Percentiles rank a stretch among this genome's conserved stretches.
These are phyloP conservation scores for Ceratorhiza oryzae-sativae DNA, from an alignment of 1,284 basidiomycete genomes.

Conservation along the genomic window DNA sequence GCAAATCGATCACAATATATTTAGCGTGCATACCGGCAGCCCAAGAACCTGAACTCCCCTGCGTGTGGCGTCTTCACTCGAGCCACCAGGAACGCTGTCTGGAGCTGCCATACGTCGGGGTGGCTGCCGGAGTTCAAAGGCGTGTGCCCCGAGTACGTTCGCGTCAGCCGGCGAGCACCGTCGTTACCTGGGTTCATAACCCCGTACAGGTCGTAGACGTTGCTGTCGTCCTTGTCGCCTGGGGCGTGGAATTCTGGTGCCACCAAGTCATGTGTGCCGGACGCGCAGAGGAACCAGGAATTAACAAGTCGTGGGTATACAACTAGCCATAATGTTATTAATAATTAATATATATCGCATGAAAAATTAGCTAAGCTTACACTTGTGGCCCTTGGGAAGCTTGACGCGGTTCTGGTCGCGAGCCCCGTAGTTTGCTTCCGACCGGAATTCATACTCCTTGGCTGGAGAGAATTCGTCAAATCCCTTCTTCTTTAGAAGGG, in stretches of 20 bases:
- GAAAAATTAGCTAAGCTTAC: neutral
- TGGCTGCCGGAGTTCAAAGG: neutral
- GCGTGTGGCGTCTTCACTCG: neutral
- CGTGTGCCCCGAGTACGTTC: neutral
- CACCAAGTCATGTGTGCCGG: neutral
- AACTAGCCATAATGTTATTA: neutral
- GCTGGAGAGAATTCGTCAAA: neutral
- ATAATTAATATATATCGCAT: neutral
- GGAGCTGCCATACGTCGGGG: constrained; percentile 4
- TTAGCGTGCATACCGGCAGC: neutral
- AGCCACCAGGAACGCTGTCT: neutral
- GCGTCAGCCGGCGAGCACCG: neutral
- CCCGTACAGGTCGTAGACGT: neutral
- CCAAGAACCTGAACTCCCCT: neutral
- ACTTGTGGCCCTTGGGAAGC: neutral
- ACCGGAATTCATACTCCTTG: neutral
- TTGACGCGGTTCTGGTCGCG: neutral
- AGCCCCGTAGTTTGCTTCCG: neutral
- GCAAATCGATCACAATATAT: neutral
- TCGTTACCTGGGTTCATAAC: neutral
- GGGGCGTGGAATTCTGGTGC: neutral
- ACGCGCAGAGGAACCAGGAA: neutral
- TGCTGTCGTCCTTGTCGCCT: neutral
- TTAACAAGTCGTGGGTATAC: neutral
- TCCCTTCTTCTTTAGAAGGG: neutral